phyloP scores from a whole-genome alignment of 257 asterid species.

The Parsonsia alboflavescens region DNA sequence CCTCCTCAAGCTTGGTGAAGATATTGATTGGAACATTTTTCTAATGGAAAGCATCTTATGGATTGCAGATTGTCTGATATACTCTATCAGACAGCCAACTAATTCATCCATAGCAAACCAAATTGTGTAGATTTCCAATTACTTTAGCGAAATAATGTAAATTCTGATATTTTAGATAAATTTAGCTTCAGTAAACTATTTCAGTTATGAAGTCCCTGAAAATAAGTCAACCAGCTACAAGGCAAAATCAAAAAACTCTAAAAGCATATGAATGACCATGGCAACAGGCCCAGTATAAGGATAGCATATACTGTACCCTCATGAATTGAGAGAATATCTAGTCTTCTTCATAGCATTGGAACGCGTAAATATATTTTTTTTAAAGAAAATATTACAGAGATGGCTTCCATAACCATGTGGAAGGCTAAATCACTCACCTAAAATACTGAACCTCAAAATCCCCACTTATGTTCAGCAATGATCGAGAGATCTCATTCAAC shows the following conservation, averaged over 20 bases:
- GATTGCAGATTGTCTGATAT: not conserved
- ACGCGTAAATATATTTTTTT: too few relatives aligned
- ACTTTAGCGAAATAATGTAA: not conserved
- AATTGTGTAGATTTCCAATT: not conserved
- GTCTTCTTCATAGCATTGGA: not conserved
- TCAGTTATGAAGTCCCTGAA: not conserved
- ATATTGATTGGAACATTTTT: not conserved
- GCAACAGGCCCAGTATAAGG: not conserved
- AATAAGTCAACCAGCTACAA: not conserved
- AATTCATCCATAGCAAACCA: not conserved
- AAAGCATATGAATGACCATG: not conserved
- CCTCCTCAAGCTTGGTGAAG: not conserved
- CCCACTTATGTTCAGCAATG: not conserved
- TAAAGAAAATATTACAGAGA: not conserved
- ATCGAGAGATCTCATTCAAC: not conserved
- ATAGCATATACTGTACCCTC: not conserved
- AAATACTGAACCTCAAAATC: not conserved
- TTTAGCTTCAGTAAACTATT: not conserved
- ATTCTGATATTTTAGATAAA: not conserved
- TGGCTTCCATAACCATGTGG: not conserved
- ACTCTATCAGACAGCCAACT: not conserved
- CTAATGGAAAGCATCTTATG: not conserved
- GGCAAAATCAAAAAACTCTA: not conserved
- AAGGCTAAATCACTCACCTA: not conserved
- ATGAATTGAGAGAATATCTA: not conserved